Evolutionary conservation across 768 basidiomycete species (phyloP).

Genomic region (Phaffia australis): DNA sequence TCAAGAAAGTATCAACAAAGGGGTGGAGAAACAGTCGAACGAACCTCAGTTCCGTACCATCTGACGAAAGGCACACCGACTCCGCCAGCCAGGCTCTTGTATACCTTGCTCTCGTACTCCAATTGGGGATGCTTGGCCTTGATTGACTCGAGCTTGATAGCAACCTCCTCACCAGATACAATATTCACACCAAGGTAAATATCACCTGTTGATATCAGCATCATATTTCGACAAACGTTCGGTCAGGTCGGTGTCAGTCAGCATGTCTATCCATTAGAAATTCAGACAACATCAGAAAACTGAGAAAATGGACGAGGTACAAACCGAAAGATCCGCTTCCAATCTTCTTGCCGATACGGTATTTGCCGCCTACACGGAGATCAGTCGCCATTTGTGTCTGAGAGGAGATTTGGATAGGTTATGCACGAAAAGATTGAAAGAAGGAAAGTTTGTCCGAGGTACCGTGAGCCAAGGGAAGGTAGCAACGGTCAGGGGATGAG

Average conservation of each 20-base stretch:
- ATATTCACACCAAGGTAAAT: constrained; percentile 99
- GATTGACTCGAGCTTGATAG: constrained; percentile 99
- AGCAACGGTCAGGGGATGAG: too few species aligned
- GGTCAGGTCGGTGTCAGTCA: not conserved
- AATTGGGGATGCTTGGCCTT: constrained; percentile 99
- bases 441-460: too few species aligned
- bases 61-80: constrained; percentile 84
- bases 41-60: constrained; percentile 72
- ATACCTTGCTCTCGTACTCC: constrained; percentile 80
- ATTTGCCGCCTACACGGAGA: constrained; percentile 27
- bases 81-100: constrained; percentile 80
- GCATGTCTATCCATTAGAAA: not conserved
- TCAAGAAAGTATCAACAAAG: not conserved
- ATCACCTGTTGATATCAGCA: constrained; percentile 52
- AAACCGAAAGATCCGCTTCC: constrained; percentile 26
- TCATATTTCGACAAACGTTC: not conserved
- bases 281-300: not conserved
- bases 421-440: not conserved
- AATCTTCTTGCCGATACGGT: constrained; percentile 27
- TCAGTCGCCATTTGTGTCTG: constrained; percentile 25
- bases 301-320: not conserved
- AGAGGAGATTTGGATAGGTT: not conserved
- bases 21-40: not conserved
- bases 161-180: constrained; percentile 98
- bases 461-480: too few species aligned